phyloP scores from a whole-genome alignment of 352 stramenopile genomes.

The Phytophthora idaei region DNA sequence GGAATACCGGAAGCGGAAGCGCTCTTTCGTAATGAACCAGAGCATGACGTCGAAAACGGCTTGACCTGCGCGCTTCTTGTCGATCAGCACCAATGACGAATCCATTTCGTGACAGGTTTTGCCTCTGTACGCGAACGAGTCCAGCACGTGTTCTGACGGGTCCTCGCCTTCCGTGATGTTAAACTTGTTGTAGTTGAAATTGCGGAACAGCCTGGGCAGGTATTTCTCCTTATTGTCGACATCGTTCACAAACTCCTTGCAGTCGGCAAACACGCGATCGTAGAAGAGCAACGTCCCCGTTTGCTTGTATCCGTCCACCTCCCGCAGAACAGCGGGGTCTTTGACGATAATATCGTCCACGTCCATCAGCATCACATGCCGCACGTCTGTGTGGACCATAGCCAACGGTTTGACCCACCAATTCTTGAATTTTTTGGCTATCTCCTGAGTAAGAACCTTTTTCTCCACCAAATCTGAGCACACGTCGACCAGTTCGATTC shows the following conservation, averaged over 20 bases:
- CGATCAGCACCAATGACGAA: conserved; percentile 52
- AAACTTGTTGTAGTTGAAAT: conserved; percentile 58
- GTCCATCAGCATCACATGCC: conserved; percentile 30
- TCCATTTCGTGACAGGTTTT: conserved; percentile 66
- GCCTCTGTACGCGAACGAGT: conserved; percentile 49
- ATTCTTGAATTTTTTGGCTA: conserved; percentile 34
- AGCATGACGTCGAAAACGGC: conserved; percentile 38
- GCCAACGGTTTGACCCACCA: conserved; percentile 48
- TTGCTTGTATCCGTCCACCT: conserved; percentile 21
- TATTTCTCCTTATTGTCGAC: conserved; percentile 41
- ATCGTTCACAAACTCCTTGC: conserved; percentile 52
- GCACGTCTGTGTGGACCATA: conserved; percentile 28
- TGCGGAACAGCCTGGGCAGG: conserved; percentile 42
- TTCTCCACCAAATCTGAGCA: conserved; percentile 35
- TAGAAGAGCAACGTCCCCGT: conserved; percentile 36
- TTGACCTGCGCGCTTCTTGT: conserved; percentile 35
- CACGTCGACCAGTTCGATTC: conserved; percentile 47
- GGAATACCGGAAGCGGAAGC: conserved; percentile 36
- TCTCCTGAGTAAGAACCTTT: conserved; percentile 11
- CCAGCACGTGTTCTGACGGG: conserved; percentile 45
- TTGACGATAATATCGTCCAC: conserved; percentile 35
- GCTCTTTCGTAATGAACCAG: conserved; percentile 41
- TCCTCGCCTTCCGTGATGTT: conserved; percentile 21
- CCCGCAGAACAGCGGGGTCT: conserved; percentile 11
- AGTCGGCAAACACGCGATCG: conserved; percentile 52